Base-by-base conservation (phyloP, 768 basidiomycete species). In the Lactifluus volemus region DNA sequence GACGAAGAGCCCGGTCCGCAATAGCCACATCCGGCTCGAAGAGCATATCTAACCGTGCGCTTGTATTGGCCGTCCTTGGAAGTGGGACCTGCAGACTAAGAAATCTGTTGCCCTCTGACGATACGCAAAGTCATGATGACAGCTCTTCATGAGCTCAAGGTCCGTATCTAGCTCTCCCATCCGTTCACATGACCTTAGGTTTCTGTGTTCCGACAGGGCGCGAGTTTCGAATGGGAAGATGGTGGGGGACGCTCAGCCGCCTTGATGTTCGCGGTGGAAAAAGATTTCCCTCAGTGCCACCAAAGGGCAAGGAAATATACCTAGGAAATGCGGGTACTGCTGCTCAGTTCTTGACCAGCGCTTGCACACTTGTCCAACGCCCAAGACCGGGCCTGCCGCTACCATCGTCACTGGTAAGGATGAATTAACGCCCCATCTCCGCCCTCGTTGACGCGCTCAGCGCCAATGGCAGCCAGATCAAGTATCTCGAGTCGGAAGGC, bases 91-190 rank as follows among this genome's bases (percentile, higher is more conserved):
- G 95, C 73, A 79, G 87, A 63, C 75, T 99, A 58, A 86, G 78
- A 73, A 99, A 99, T 67, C 75, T 99, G 5, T 78, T 99, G 39
- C 96, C 98, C 70, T 97, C 94, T 4, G 96, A 98, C 68, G 96
- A 99, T 70, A 99, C 97, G 0, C 93, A 95, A n/a, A 67, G 96
- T 99, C 56, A 99, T 99, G 97, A 98, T 98, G 94, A 79, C 86
- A 4, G 96, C 95, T 38, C 79, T 98, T 34, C 76, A 83, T 47
- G 91, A 93, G 55, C 82, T 99, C 64, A 87, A 94, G 78, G 92
- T 89, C 58, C 39, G 76, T 56, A 17, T 17, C 2, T 32, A 36
- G 42, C 61, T 15, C 12, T 38, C 59, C 34, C 49, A 50, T 61
- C 7, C 49, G 53, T 34, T n/a, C 41, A 39, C 14, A 17, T 44